phyloP scores from a whole-genome alignment of 768 basidiomycete species.

The Lentinula raphanica region DNA sequence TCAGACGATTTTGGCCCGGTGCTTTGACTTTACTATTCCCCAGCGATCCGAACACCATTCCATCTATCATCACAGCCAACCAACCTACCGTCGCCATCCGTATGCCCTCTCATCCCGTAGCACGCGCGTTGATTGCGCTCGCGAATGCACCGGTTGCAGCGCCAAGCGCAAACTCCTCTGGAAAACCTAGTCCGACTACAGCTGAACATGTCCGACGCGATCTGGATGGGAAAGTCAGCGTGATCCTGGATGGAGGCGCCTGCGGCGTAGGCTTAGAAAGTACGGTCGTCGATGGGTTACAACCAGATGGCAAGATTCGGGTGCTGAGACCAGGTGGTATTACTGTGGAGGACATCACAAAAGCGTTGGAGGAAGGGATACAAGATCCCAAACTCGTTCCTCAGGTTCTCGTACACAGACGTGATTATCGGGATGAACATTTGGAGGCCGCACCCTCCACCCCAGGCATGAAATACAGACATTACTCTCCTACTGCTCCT shows the following conservation, averaged over 20 bases:
- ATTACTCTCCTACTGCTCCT: constrained; percentile 90
- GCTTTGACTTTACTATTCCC: constrained; percentile 91
- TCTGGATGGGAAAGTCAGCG: constrained; percentile 61
- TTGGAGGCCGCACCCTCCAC: constrained; percentile 83
- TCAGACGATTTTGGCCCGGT: constrained; percentile 91
- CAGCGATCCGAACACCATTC: constrained; percentile 52
- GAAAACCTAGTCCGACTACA: constrained; percentile 89
- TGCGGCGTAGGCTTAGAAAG: constrained; percentile 92
- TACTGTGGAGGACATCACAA: constrained; percentile 81
- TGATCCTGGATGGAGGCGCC: constrained; percentile 89
- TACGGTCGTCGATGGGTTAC: constrained; percentile 88
- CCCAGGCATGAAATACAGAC: constrained; percentile 98
- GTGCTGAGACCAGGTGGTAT: constrained; percentile 89
- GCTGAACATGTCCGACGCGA: constrained; percentile 83
- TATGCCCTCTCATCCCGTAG: constrained; percentile 93
- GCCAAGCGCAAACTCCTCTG: constrained; percentile 92
- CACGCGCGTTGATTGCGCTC: constrained; percentile 79
- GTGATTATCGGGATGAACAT: constrained; percentile 68
- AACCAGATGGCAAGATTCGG: constrained; percentile 68
- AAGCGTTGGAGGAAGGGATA: constrained; percentile 42
- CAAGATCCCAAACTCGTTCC: constrained; percentile 32
- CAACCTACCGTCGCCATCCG: constrained; percentile 84
- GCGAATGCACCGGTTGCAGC: constrained; percentile 80
- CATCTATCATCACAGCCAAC: constrained; percentile 71
- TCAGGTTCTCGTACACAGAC: constrained; percentile 68